Evolutionary conservation across 2,329 filamentous ascomycete species (phyloP).

Genomic region (Pestalotiopsis sp.): DNA sequence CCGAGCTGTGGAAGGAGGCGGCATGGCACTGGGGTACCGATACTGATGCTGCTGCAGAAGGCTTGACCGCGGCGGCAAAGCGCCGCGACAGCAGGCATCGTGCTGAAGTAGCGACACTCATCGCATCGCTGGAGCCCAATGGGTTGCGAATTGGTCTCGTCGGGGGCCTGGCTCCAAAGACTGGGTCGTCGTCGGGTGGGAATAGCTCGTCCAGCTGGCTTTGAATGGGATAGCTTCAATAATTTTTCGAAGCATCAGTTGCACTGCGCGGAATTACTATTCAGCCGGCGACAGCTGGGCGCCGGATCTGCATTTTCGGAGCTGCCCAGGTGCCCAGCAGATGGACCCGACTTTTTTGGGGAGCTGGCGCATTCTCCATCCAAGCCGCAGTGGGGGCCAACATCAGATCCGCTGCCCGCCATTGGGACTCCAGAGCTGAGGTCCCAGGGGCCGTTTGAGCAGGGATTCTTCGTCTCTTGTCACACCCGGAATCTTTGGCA

Average conservation of each 20-base stretch:
- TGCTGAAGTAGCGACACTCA: conserved; percentile 59
- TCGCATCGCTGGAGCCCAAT: conserved; percentile 37
- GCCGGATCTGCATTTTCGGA: neutral
- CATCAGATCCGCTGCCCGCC: neutral
- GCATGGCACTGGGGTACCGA: conserved; percentile 36
- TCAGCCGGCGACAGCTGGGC: conserved; percentile 8
- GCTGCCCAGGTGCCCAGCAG: too few species aligned
- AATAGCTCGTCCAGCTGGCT: conserved; percentile 20
- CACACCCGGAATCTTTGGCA: neutral
- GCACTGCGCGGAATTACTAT: conserved; percentile 10
- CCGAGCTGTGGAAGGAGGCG: conserved; percentile 53
- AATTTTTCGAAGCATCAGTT: conserved; percentile 10
- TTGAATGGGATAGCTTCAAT: conserved; percentile 14
- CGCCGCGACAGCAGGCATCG: conserved; percentile 56
- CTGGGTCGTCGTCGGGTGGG: conserved; percentile 7
- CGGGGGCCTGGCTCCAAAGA: conserved; percentile 12
- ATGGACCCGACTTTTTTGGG: neutral
- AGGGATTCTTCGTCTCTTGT: neutral
- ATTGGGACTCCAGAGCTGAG: neutral
- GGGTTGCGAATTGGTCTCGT: conserved; percentile 20
- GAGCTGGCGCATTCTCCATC: conserved; percentile 12
- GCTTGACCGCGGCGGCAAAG: conserved; percentile 37
- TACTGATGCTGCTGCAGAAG: conserved; percentile 20
- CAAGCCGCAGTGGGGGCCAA: neutral
- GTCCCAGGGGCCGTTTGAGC: neutral